Conservation (phyloP, 2,329 filamentous ascomycete species). For the Alternaria panax region DNA sequence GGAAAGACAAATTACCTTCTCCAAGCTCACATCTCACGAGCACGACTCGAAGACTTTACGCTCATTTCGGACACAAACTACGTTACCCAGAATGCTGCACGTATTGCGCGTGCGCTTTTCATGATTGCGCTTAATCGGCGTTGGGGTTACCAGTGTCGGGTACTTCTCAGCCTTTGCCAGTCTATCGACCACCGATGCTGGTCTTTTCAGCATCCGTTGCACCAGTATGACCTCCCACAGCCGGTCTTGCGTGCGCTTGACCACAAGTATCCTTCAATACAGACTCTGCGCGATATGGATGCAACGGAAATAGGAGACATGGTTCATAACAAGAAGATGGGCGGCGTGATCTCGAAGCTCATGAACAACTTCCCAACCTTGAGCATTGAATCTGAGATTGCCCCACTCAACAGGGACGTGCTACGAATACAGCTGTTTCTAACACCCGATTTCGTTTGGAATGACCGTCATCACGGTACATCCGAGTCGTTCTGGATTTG, state of each 20-base stretch:
- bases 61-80: slow-evolving; percentile 91
- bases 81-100: slow-evolving; percentile 91
- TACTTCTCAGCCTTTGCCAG: slow-evolving; percentile 90
- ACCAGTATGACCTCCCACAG: slow-evolving; percentile 90
- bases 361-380: slow-evolving; percentile 92
- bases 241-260: slow-evolving; percentile 86
- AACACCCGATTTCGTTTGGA: slow-evolving; percentile 92
- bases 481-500: slow-evolving; percentile 98
- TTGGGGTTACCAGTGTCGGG: slow-evolving; percentile 95
- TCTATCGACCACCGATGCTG: slow-evolving; percentile 96
- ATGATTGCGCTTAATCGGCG: slow-evolving; percentile 95
- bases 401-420: slow-evolving; percentile 92
- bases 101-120: slow-evolving; percentile 93
- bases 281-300: slow-evolving; percentile 91
- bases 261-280: slow-evolving; percentile 79
- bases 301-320: slow-evolving; percentile 85
- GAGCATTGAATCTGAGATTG: slow-evolving; percentile 90
- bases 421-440: slow-evolving; percentile 87
- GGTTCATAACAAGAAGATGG: slow-evolving; percentile 90
- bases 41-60: slow-evolving; percentile 90
- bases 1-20: slow-evolving; percentile 95
- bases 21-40: slow-evolving; percentile 90
- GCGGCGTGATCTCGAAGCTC: slow-evolving; percentile 79
- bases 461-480: slow-evolving; percentile 88
- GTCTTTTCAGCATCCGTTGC: slow-evolving; percentile 92